Base-by-base conservation (phyloP, 345 rosid genomes). In the Reutealis trisperma region DNA sequence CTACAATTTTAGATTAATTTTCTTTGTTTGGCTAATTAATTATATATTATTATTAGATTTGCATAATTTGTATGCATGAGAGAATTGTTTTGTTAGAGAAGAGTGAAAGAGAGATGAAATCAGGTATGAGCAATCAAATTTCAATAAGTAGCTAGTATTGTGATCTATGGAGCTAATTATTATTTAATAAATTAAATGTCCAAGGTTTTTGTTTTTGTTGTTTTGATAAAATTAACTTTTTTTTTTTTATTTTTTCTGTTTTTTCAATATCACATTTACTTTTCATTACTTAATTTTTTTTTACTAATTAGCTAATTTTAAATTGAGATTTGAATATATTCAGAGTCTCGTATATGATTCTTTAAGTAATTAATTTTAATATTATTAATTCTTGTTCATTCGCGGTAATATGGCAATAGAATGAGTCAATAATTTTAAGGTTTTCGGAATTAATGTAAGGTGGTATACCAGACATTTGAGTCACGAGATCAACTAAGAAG, bases 401-500 rank as follows among this genome's bases (percentile, higher is more conserved):
- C n/a, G n/a, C n/a, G n/a, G n/a, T n/a, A n/a, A n/a, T 60, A 37
- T 6, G 41, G 41, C 32, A 60, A 8, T 2, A n/a, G 1, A 18
- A 55, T 16, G 45, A 54, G 51, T 22, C 51, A 74, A 22, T 18
- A 32, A 49, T 49, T 1, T 47, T 5, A 63, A 25, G 77, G 58
- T 12, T 73, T 25, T 47, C 2, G 76, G 57, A 73, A 22, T n/a
- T n/a, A n/a, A n/a, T 61, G 18, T 60, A 41, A 71, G 70, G 8
- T 61, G 51, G 42, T 8, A 12, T 24, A 6, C 59, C 59, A 22
- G 18, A 49, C 47, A 81, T n/a, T n/a, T 21, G 54, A 65, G 61
- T 73, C 78, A 79, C 82, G 77, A 32, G 77, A 74, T 51, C 32
- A 49, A 73, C 11, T 47, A 47, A 47, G 14, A 47, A 8, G 41